Conservation (phyloP, 176 grass and related monocot genomes). For the Bromus sterilis region DNA sequence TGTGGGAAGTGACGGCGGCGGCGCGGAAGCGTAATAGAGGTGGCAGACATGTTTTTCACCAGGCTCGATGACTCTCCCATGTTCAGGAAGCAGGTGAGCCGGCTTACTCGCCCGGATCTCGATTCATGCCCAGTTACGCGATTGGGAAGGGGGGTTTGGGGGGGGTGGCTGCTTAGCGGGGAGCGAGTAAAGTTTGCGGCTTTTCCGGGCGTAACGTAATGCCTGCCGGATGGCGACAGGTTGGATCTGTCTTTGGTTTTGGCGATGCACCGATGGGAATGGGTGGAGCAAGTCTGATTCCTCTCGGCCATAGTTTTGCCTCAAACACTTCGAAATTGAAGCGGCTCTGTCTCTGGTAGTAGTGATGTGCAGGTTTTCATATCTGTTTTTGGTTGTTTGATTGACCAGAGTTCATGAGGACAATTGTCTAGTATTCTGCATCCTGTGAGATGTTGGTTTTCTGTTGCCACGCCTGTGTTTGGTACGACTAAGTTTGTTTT, state of each 20-base stretch:
- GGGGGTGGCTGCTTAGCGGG: background rate
- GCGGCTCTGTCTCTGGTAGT: background rate
- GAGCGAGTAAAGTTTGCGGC: background rate
- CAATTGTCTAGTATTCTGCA: background rate
- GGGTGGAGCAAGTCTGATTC: background rate
- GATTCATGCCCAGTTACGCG: background rate
- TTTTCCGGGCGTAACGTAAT: slow-evolving; percentile 18
- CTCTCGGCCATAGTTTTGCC: background rate
- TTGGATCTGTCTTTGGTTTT: slow-evolving; percentile 11
- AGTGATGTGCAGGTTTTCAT: background rate
- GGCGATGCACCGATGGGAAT: background rate
- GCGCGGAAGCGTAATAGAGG: background rate
- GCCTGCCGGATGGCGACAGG: background rate
- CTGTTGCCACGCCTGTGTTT: background rate
- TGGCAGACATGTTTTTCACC: slow-evolving; percentile 73
- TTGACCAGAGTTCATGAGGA: background rate
- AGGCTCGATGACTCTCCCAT: slow-evolving; percentile 99
- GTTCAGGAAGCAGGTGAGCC: slow-evolving; percentile 90
- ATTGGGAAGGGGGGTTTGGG: background rate
- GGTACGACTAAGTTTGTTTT: background rate
- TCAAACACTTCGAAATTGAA: background rate
- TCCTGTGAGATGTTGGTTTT: background rate
- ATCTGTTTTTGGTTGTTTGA: background rate
- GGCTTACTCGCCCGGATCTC: slow-evolving; percentile 3
- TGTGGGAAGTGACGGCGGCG: slow-evolving; percentile 20